Evolutionary conservation across 2,329 filamentous ascomycete species (phyloP), one percentile per base, ranked within the genome.

Genomic region (Sordariomycetes sp.): DNA sequence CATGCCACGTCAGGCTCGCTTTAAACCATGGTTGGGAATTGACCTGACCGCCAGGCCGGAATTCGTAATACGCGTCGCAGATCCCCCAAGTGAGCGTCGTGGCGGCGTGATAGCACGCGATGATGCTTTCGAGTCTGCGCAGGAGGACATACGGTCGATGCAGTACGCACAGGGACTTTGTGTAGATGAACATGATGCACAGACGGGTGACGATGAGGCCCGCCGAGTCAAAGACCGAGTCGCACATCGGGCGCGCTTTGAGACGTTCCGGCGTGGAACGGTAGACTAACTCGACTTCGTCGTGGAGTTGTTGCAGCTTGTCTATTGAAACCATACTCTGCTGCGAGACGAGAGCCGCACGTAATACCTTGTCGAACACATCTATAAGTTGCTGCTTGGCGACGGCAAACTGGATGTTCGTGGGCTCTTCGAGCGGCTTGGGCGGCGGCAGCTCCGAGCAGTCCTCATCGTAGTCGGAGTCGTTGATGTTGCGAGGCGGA

Each of bases 1-100:
- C 70, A 21, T 75, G 69, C 17, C 68, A 53, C 6, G 66, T 68
- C 32, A 77, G 47, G 4, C 64, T 66, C 4, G 64, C 64, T 8
- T 75, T 47, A 54, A 76, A 69, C 51, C 68, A 71, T 27, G 64
- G 58, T 31, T 75, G 65, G 21, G 64, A 58, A 34, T 64, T 58
- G 39, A 78, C 49, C 17, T 66, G 58, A 0, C 72, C 71, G 1
- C 69, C 69, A 0, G 64, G 61, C 14, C 50, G 53, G n/a, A 57
- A 56, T 44, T 67, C 64, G 30, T 55, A 48, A 30, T 67, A 59
- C 28, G 68, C 59, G 43, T 70, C 66, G 14, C 58, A 55, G 35
- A 69, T 63, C 27, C 72, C 48, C 21, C 60, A 53, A 4, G 71
- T 47, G 11, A 72, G 55, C 29, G 51, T 46, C 33, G 66, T 45